Evolutionary conservation across 2,329 filamentous ascomycete genomes (phyloP).

Genomic region (Ophiostoma perfectum): DNA sequence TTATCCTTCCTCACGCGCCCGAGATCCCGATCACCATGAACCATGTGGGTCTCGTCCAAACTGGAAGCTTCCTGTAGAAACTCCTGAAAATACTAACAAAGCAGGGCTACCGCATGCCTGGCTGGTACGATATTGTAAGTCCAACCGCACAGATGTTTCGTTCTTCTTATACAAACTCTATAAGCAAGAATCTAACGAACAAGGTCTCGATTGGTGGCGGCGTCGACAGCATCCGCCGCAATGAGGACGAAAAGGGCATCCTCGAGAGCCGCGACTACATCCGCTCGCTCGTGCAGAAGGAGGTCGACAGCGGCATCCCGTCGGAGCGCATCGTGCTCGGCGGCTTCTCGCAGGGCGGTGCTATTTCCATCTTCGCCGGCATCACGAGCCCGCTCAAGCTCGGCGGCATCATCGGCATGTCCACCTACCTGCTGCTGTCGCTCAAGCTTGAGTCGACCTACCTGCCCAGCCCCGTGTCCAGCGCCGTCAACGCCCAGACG

Average conservation of each 20-base stretch:
- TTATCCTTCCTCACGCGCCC: conserved; percentile 89
- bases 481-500: conserved; percentile 58
- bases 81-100: background rate
- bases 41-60: conserved; percentile 43
- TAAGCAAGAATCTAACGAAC: background rate
- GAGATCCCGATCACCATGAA: conserved; percentile 70
- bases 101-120: conserved; percentile 70
- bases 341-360: conserved; percentile 81
- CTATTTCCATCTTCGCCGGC: conserved; percentile 76
- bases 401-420: conserved; percentile 82
- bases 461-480: conserved; percentile 41
- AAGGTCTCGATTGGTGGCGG: conserved; percentile 29
- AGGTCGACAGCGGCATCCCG: conserved; percentile 75
- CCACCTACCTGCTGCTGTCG: conserved; percentile 69
- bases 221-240: conserved; percentile 30
- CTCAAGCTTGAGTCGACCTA: conserved; percentile 53
- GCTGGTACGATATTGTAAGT: conserved; percentile 75
- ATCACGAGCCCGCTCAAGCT: conserved; percentile 68
- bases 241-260: conserved; percentile 64
- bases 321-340: conserved; percentile 79
- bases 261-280: conserved; percentile 68
- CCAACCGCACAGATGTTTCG: background rate
- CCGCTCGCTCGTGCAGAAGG: conserved; percentile 69
- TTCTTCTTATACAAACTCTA: background rate
- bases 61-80: background rate